These are phyloP conservation scores for Annulohypoxylon maeteangense DNA, from an alignment of 495 filamentous ascomycete genomes.

Conservation along the genomic window DNA sequence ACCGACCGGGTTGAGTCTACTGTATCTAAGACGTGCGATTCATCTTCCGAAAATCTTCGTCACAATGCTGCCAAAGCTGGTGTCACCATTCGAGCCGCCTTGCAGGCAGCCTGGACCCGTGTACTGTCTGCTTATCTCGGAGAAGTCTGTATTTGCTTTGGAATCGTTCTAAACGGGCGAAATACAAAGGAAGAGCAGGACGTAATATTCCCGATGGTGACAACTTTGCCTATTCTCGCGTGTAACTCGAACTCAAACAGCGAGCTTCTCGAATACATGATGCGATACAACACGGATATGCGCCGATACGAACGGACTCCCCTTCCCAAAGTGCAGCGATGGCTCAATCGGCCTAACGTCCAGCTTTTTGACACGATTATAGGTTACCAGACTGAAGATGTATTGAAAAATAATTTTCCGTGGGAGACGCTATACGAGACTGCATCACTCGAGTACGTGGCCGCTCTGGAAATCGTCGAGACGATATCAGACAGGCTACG, in stretches of 20 bases:
- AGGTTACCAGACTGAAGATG: slow-evolving; percentile 67
- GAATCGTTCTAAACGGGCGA: slow-evolving; percentile 77
- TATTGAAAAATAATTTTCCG: background rate
- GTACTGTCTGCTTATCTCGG: slow-evolving; percentile 78
- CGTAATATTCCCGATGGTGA: slow-evolving; percentile 76
- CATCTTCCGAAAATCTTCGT: slow-evolving; percentile 60
- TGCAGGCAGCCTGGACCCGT: slow-evolving; percentile 79
- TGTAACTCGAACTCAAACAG: slow-evolving; percentile 61
- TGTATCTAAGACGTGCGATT: slow-evolving; percentile 52
- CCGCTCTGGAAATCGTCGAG: slow-evolving; percentile 79
- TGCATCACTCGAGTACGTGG: slow-evolving; percentile 65
- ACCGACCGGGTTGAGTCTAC: slow-evolving; percentile 50
- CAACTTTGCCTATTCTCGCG: slow-evolving; percentile 73
- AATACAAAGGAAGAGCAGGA: slow-evolving; percentile 63
- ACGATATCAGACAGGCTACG: slow-evolving; percentile 54
- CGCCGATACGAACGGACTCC: slow-evolving; percentile 76
- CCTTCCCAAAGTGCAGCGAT: slow-evolving; percentile 72
- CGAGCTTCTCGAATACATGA: slow-evolving; percentile 65
- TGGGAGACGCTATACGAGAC: slow-evolving; percentile 51
- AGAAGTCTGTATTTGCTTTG: slow-evolving; percentile 73
- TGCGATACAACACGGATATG: slow-evolving; percentile 68
- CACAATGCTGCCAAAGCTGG: slow-evolving; percentile 59
- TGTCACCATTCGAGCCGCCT: slow-evolving; percentile 75
- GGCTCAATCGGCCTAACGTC: slow-evolving; percentile 66
- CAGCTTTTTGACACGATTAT: slow-evolving; percentile 82